A percentile compares a stretch with the other conserved stretches of the same genome.
Evolutionary conservation across 1,284 basidiomycete species (phyloP).

Genomic region (Cryptococcus sp.): DNA sequence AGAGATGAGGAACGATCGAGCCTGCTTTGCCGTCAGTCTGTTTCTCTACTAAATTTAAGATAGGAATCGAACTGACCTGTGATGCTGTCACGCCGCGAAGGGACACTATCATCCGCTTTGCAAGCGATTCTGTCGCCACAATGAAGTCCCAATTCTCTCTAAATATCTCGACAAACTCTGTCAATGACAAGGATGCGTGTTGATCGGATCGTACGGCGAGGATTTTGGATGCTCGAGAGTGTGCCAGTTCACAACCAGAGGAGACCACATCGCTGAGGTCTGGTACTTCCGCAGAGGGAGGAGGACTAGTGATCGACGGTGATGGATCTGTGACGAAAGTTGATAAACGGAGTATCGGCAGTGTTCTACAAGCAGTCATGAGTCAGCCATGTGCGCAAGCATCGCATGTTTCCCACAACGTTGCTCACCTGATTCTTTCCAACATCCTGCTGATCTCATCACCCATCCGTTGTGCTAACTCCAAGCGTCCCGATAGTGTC

Average conservation of each 20-base stretch:
- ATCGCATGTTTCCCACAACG: background rate
- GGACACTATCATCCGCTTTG: slow-evolving; percentile 86
- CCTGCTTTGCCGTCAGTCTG: slow-evolving; percentile 58
- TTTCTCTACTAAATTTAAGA: background rate
- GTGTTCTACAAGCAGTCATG: background rate
- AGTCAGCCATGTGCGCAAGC: background rate
- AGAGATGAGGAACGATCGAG: slow-evolving; percentile 78
- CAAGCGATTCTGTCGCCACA: slow-evolving; percentile 78
- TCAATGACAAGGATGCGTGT: slow-evolving; percentile 70
- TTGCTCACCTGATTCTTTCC: slow-evolving; percentile 36
- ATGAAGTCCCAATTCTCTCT: slow-evolving; percentile 87
- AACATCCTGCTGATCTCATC: slow-evolving; percentile 65
- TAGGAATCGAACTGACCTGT: slow-evolving; percentile 60
- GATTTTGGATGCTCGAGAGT: slow-evolving; percentile 75
- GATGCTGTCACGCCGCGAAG: slow-evolving; percentile 78
- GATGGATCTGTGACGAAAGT: slow-evolving; percentile 4
- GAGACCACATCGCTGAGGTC: slow-evolving; percentile 73
- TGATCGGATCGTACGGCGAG: slow-evolving; percentile 74
- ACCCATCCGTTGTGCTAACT: slow-evolving; percentile 70
- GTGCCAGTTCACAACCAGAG: slow-evolving; percentile 79
- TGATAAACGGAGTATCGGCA: slow-evolving; percentile 14
- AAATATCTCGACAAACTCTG: slow-evolving; percentile 79
- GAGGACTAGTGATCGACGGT: background rate
- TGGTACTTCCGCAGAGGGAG: slow-evolving; percentile 36
- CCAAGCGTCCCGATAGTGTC: slow-evolving; percentile 68